Conservation (phyloP, 1,139 yeast genomes). For the Yamadazyma pseudoaaseri region DNA sequence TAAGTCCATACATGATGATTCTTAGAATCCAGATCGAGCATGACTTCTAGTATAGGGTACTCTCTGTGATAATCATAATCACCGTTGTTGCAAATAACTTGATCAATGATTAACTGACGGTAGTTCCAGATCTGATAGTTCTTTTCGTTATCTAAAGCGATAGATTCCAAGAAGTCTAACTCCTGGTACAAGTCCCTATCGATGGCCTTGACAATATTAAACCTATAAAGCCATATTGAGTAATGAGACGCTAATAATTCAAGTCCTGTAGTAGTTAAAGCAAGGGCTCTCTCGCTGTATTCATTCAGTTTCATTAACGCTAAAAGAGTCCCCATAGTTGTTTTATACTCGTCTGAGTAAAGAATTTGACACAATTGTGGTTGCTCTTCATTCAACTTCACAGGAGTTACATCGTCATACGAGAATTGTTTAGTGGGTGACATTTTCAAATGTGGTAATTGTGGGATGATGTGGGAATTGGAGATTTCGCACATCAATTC, state of each 20-base stretch:
- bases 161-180: constrained; percentile 72
- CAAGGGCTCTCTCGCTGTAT: constrained; percentile 67
- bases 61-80: constrained; percentile 53
- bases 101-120: constrained; percentile 58
- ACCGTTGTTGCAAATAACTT: constrained; percentile 21
- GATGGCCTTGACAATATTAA: constrained; percentile 48
- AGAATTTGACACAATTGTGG: constrained; percentile 70
- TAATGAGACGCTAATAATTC: constrained; percentile 83
- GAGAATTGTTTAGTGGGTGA: constrained; percentile 12
- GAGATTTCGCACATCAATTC: background rate
- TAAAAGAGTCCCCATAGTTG: constrained; percentile 59
- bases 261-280: constrained; percentile 63
- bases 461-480: too few species aligned
- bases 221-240: constrained; percentile 84
- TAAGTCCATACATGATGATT: constrained; percentile 98
- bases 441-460: background rate
- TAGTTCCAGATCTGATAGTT: constrained; percentile 98
- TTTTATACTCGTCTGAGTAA: constrained; percentile 69
- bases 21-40: constrained; percentile 77
- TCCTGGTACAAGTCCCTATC: constrained; percentile 45
- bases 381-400: constrained; percentile 44
- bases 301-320: constrained; percentile 63
- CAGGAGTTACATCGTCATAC: constrained; percentile 42
- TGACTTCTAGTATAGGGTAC: constrained; percentile 57
- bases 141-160: constrained; percentile 77